These are phyloP conservation scores for Aspergillus unguis DNA, from an alignment of 2,329 filamentous ascomycete genomes.

Conservation along the genomic window DNA sequence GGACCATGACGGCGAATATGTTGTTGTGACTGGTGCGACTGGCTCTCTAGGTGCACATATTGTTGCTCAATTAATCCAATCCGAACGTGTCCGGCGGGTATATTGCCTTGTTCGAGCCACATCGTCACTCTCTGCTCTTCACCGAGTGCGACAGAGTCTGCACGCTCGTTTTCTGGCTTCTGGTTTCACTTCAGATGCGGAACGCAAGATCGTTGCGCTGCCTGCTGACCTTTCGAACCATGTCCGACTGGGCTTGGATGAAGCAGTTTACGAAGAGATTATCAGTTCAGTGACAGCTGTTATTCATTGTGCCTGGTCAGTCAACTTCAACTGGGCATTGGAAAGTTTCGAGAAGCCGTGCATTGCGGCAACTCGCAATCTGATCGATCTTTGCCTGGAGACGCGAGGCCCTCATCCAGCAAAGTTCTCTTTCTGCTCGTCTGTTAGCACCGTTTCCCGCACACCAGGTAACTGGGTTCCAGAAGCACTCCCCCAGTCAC, in stretches of 20 bases:
- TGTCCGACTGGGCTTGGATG: conserved; percentile 47
- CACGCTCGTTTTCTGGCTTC: conserved; percentile 17
- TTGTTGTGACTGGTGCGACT: conserved; percentile 60
- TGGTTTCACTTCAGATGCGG: conserved; percentile 14
- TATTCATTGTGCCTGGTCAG: conserved; percentile 65
- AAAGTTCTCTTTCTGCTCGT: conserved; percentile 36
- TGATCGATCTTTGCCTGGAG: conserved; percentile 37
- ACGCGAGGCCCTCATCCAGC: conserved; percentile 28
- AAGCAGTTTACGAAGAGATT: conserved; percentile 41
- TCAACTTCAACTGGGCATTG: conserved; percentile 60
- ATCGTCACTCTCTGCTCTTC: conserved; percentile 38
- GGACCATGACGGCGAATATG: conserved; percentile 12
- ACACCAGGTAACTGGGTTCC: conserved; percentile 10
- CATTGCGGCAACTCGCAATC: conserved; percentile 49
- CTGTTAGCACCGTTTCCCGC: conserved; percentile 18
- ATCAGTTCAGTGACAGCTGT: conserved; percentile 48
- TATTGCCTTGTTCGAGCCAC: conserved; percentile 57
- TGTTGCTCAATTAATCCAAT: conserved; percentile 47
- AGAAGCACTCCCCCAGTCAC: conserved; percentile 5
- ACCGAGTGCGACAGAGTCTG: conserved; percentile 47
- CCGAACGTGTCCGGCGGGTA: conserved; percentile 31
- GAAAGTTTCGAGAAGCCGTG: conserved; percentile 54
- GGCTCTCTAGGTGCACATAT: conserved; percentile 63
- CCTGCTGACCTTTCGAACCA: conserved; percentile 47
- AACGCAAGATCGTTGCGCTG: conserved; percentile 46